Percentiles rank a stretch among this genome's conserved stretches.
These are phyloP conservation scores for Colletotrichum australisinense DNA, from an alignment of 2,329 filamentous ascomycete species.

Conservation along the genomic window DNA sequence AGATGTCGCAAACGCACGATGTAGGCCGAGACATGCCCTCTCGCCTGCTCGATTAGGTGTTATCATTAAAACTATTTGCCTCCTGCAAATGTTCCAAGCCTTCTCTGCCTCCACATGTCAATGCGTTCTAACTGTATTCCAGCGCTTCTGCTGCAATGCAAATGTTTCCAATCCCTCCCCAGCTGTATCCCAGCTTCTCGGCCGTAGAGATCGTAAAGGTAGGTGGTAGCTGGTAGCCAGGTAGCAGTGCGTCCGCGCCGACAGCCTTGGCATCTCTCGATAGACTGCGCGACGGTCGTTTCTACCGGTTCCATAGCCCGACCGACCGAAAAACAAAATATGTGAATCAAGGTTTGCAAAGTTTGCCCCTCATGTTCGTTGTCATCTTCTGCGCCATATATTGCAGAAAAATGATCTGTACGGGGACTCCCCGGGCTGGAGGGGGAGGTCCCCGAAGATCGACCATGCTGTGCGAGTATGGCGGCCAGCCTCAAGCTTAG, in stretches of 20 bases:
- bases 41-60: slow-evolving; percentile 25
- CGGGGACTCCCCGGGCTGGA: background rate
- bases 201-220: slow-evolving; percentile 16
- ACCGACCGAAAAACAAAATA: slow-evolving; percentile 4
- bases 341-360: background rate
- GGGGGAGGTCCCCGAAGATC: background rate
- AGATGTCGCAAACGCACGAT: slow-evolving; percentile 24
- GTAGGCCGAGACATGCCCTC: slow-evolving; percentile 21
- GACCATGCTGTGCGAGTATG: slow-evolving; percentile 13
- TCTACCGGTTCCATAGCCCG: slow-evolving; percentile 7
- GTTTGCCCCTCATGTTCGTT: slow-evolving; percentile 17
- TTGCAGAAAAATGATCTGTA: background rate
- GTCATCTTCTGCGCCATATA: slow-evolving; percentile 17
- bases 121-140: background rate
- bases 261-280: slow-evolving; percentile 9
- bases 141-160: slow-evolving; percentile 16
- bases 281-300: background rate
- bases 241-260: slow-evolving; percentile 2
- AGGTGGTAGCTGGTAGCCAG: background rate
- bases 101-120: background rate
- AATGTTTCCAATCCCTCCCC: background rate
- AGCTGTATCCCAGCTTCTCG: slow-evolving; percentile 6
- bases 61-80: slow-evolving; percentile 15
- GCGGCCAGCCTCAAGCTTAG: slow-evolving; percentile 3
- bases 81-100: background rate